A percentile compares a stretch with the other conserved stretches of the same genome.
These are phyloP conservation scores for Pterulicium gracile DNA, from an alignment of 1,284 basidiomycete species.

Conservation along the genomic window DNA sequence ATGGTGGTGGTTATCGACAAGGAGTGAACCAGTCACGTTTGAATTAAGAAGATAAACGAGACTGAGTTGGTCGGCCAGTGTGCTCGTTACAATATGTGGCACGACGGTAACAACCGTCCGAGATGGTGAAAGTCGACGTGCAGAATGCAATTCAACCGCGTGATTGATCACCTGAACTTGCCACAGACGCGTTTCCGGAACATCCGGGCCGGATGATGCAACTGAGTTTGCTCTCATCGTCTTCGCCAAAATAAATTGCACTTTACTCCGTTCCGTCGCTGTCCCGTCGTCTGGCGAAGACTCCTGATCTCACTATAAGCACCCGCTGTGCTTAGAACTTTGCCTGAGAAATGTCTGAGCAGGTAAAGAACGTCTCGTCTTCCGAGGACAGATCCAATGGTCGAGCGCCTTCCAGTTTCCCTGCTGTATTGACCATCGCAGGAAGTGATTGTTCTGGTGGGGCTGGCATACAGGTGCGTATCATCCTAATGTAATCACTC, in stretches of 20 bases:
- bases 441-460: slow-evolving; percentile 86
- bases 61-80: background rate
- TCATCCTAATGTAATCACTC: background rate
- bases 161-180: too few species aligned
- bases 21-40: background rate
- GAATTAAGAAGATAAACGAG: background rate
- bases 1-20: background rate
- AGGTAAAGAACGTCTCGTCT: background rate
- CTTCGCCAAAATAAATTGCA: background rate
- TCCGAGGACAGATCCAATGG: background rate
- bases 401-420: slow-evolving; percentile 3
- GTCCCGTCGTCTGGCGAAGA: background rate
- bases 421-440: slow-evolving; percentile 59
- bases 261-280: background rate
- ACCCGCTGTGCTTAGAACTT: background rate
- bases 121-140: background rate
- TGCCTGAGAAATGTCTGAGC: background rate
- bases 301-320: background rate
- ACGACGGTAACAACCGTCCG: background rate
- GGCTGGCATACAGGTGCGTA: slow-evolving; percentile 73
- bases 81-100: background rate
- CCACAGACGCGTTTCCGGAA: slow-evolving; percentile 2
- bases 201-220: too few species aligned
- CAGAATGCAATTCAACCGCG: background rate
- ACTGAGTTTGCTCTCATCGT: background rate